Base-by-base conservation (phyloP, 768 basidiomycete genomes). In the Lentinus brumalis region DNA sequence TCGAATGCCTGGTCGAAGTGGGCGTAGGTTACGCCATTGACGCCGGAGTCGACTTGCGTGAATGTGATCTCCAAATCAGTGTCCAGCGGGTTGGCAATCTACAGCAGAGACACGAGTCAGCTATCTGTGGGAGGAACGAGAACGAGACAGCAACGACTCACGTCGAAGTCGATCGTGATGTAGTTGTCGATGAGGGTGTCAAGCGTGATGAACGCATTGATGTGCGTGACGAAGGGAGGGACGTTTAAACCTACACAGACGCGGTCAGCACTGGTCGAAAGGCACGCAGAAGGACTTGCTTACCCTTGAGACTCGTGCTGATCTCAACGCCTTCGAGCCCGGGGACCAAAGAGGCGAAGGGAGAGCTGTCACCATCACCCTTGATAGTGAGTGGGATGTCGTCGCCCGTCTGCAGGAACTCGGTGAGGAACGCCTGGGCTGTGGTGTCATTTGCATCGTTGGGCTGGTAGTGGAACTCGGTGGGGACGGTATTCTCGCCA, bases 381-480 rank as follows among this genome's bases (percentile, higher is more conserved):
- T 82, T 73, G 66, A 89, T 86, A 0, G 76, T 78, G 59, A 88
- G 69, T 6, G 81, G 75, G 38, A 91, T 69, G 8, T 65, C 56
- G 45, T 80, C 69, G 29, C 75, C 77, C 0, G 79, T 81, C 70
- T 85, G 84, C 45, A 91, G 78, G 72, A 88, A 90, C 38, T 76
- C 69, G 9, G 81, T 77, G 62, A 89, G 69, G 77, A 91, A 90
- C 30, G 73, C 70, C 77, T 87, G 83, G 3, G 89, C 88, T 26
- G 77, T 73, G 4, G 88, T 88, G 66, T 90, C 82, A 63, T 89
- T 88, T 10, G 85, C 80, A 70, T 89, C 71, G 10, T 78, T 77
- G 0, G 89, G 88, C 63, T 79, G 75, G 65, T 91, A 91, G 60
- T 81, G 86, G 77, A 91, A 90, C 67, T 89, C 86, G 2, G 86